These are phyloP conservation scores for Tolypocladium capitatum DNA, from an alignment of 2,329 filamentous ascomycete species.

Conservation along the genomic window DNA sequence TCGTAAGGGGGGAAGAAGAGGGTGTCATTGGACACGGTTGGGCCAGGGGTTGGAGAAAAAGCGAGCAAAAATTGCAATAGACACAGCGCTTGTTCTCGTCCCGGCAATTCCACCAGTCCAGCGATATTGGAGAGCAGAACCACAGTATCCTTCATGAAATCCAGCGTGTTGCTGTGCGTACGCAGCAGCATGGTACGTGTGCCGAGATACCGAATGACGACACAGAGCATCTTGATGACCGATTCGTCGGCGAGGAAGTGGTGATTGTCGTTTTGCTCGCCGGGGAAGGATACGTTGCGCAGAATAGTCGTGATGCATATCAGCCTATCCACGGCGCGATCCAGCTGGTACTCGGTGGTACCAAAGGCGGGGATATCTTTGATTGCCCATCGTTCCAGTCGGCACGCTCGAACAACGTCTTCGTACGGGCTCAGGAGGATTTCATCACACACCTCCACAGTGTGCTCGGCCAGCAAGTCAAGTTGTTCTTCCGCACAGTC, in stretches of 20 bases:
- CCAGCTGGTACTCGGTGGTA: slow-evolving; percentile 64
- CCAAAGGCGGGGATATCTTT: slow-evolving; percentile 64
- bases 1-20: slow-evolving; percentile 73
- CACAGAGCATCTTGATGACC: slow-evolving; percentile 73
- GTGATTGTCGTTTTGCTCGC: slow-evolving; percentile 51
- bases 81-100: slow-evolving; percentile 75
- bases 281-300: slow-evolving; percentile 79
- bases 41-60: slow-evolving; percentile 70
- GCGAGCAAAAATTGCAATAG: slow-evolving; percentile 80
- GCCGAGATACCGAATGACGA: slow-evolving; percentile 73
- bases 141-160: slow-evolving; percentile 94
- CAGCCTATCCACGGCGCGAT: slow-evolving; percentile 73
- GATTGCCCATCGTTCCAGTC: slow-evolving; percentile 57
- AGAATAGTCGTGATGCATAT: slow-evolving; percentile 87
- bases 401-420: slow-evolving; percentile 69
- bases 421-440: slow-evolving; percentile 77
- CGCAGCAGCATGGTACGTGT: slow-evolving; percentile 79
- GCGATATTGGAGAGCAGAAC: slow-evolving; percentile 83
- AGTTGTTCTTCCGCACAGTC: slow-evolving; percentile 87
- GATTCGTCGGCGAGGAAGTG: slow-evolving; percentile 57
- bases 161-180: slow-evolving; percentile 70
- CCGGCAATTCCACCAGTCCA: slow-evolving; percentile 65
- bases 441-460: slow-evolving; percentile 74
- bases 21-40: slow-evolving; percentile 39
- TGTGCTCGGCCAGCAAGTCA: slow-evolving; percentile 71